phyloP scores from a whole-genome alignment of 2,329 filamentous ascomycete species.

The Lasiodiplodia gonubiensis region DNA sequence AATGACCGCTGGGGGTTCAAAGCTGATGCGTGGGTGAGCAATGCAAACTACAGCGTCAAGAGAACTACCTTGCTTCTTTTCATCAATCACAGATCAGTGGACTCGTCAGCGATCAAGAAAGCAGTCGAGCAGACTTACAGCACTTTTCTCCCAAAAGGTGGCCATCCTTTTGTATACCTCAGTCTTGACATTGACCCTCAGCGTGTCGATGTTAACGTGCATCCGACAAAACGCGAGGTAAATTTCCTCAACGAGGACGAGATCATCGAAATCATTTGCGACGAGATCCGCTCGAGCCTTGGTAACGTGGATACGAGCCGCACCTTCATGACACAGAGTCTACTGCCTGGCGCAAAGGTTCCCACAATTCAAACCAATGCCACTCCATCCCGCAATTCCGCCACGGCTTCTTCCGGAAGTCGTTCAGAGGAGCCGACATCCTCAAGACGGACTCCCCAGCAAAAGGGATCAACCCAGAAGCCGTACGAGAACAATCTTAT shows the following conservation, averaged over 20 bases:
- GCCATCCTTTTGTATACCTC: slow-evolving; percentile 92
- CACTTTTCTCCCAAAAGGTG: slow-evolving; percentile 86
- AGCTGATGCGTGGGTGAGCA: slow-evolving; percentile 80
- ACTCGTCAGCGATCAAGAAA: slow-evolving; percentile 86
- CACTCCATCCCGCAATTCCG: slow-evolving; percentile 31
- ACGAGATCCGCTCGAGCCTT: slow-evolving; percentile 76
- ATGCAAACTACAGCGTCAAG: slow-evolving; percentile 94
- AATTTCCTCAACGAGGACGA: slow-evolving; percentile 98
- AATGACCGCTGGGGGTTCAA: slow-evolving; percentile 85
- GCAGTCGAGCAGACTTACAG: slow-evolving; percentile 90
- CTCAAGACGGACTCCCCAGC: slow-evolving; percentile 30
- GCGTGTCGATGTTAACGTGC: slow-evolving; percentile 94
- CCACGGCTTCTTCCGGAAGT: slow-evolving; percentile 33
- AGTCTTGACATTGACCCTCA: slow-evolving; percentile 91
- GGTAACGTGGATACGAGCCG: slow-evolving; percentile 90
- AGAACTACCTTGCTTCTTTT: slow-evolving; percentile 87
- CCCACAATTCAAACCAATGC: slow-evolving; percentile 45
- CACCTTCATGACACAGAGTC: slow-evolving; percentile 90
- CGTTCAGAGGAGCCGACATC: slow-evolving; percentile 14
- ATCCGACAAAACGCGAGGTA: slow-evolving; percentile 95
- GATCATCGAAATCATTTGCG: slow-evolving; percentile 85
- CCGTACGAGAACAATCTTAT: slow-evolving; percentile 87
- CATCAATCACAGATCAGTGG: slow-evolving; percentile 94
- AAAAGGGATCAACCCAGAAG: slow-evolving; percentile 47
- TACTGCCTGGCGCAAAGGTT: slow-evolving; percentile 70